Evolutionary conservation across 441 rosid genomes (phyloP).

Genomic region (Pelargonium myrrhifolium): DNA sequence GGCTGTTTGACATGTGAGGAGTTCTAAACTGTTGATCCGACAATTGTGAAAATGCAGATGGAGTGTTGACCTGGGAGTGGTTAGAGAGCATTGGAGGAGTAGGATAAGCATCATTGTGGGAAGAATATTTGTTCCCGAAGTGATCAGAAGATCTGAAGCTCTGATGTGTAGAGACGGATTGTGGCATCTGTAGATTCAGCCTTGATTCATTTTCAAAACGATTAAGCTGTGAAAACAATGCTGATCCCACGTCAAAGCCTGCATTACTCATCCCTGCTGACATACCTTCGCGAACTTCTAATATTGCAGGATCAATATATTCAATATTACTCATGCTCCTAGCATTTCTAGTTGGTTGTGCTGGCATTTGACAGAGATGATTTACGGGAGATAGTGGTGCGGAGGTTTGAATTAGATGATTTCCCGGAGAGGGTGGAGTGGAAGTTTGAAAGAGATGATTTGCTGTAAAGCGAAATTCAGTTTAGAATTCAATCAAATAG

Average conservation of each 20-base stretch:
- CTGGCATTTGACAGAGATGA: slow-evolving; percentile 11
- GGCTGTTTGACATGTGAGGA: slow-evolving; percentile 27
- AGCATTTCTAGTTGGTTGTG: slow-evolving; percentile 19
- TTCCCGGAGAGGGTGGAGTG: too few species aligned
- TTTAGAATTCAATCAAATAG: neutral
- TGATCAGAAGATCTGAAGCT: slow-evolving; percentile 22
- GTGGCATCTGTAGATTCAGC: slow-evolving; percentile 27
- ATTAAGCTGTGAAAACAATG: slow-evolving; percentile 23
- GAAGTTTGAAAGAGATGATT: slow-evolving; percentile 19
- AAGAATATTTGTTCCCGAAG: slow-evolving; percentile 26
- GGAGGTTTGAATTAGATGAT: too few species aligned
- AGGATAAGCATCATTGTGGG: slow-evolving; percentile 20
- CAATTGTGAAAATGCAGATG: slow-evolving; percentile 19
- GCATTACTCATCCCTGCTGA: slow-evolving; percentile 24
- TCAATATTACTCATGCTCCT: slow-evolving; percentile 29
- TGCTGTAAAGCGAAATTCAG: slow-evolving; percentile 23
- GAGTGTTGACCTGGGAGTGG: slow-evolving; percentile 27
- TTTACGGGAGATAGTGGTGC: too few species aligned
- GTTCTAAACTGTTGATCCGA: slow-evolving; percentile 27
- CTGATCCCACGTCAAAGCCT: slow-evolving; percentile 31
- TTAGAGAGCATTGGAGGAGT: slow-evolving; percentile 24
- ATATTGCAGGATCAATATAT: slow-evolving; percentile 42
- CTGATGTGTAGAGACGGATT: slow-evolving; percentile 32
- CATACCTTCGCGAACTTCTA: slow-evolving; percentile 38
- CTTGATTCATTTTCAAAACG: slow-evolving; percentile 29